Evolutionary conservation across 2,329 filamentous ascomycete species (phyloP).

Genomic region (Cercospora sojina): DNA sequence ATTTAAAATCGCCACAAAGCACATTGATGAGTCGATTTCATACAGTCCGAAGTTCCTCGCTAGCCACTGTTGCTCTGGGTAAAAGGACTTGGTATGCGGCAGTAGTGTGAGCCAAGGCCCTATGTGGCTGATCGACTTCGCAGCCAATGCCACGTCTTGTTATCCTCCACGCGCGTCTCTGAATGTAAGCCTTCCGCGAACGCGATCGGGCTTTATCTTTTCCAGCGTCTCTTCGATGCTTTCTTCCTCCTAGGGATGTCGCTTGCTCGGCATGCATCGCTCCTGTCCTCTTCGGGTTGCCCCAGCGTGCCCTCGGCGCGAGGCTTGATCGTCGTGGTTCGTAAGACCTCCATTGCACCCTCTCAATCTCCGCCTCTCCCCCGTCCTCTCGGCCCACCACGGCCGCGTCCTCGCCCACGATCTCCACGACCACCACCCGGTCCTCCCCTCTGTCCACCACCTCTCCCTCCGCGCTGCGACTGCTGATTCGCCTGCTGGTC

Average conservation of each 20-base stretch:
- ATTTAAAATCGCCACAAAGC: neutral
- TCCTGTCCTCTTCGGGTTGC: too few relatives aligned
- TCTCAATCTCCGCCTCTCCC: constrained; percentile 26
- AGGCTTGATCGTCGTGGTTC: neutral
- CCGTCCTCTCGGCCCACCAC: constrained; percentile 32
- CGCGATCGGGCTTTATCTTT: neutral
- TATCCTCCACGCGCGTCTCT: neutral
- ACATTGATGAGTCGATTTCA: neutral
- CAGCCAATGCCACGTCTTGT: neutral
- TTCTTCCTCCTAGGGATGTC: neutral
- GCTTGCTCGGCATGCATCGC: neutral
- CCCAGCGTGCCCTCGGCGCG: neutral
- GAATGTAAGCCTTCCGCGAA: neutral
- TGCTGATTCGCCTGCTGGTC: constrained; percentile 75
- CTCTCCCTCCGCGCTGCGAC: constrained; percentile 47
- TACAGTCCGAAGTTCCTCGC: neutral
- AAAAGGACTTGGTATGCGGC: neutral
- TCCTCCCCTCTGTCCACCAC: constrained; percentile 20
- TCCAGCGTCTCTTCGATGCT: neutral
- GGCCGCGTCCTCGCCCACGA: constrained; percentile 30
- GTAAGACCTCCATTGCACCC: neutral
- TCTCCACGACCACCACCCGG: constrained; percentile 25
- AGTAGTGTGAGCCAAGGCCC: neutral
- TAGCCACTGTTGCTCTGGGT: neutral
- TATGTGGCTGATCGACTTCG: neutral